A percentile compares a stretch with the other conserved stretches of the same genome.
These are phyloP conservation scores for Eragrostis tef DNA, from an alignment of 202 grass and related monocot genomes.

Conservation along the genomic window DNA sequence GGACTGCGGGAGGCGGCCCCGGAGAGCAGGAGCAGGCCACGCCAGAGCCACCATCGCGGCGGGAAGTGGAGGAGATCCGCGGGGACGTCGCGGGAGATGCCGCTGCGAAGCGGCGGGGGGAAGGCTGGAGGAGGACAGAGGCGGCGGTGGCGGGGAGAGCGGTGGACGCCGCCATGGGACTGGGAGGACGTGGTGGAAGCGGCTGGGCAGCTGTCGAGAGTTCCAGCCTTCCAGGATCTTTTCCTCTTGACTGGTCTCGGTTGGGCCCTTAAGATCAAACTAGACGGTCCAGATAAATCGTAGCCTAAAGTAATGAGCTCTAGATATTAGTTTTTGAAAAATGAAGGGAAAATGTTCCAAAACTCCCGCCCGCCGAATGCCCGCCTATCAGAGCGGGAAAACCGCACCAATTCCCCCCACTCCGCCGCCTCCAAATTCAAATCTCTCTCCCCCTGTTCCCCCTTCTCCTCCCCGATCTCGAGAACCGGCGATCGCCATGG, in stretches of 20 bases:
- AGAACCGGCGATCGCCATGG: conserved; percentile 49
- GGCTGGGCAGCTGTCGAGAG: conserved; percentile 29
- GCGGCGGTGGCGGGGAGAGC: conserved; percentile 12
- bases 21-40: conserved; percentile 10
- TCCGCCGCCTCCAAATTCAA: conserved; percentile 19
- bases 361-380: conserved; percentile 8
- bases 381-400: background rate
- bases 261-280: background rate
- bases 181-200: conserved; percentile 3
- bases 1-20: background rate
- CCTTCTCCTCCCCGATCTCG: background rate
- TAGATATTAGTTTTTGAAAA: no score
- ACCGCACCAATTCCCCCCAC: background rate
- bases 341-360: background rate
- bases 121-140: conserved; percentile 15
- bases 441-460: conserved; percentile 1
- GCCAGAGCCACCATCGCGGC: background rate
- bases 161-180: conserved; percentile 44
- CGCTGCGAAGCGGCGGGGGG: background rate
- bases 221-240: background rate
- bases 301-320: no score
- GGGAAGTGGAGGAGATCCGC: background rate
- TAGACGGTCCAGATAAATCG: background rate
- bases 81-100: background rate
- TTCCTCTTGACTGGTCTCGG: background rate